These are phyloP conservation scores for Fusarium poae DNA, from an alignment of 2,329 filamentous ascomycete genomes.

Conservation along the genomic window DNA sequence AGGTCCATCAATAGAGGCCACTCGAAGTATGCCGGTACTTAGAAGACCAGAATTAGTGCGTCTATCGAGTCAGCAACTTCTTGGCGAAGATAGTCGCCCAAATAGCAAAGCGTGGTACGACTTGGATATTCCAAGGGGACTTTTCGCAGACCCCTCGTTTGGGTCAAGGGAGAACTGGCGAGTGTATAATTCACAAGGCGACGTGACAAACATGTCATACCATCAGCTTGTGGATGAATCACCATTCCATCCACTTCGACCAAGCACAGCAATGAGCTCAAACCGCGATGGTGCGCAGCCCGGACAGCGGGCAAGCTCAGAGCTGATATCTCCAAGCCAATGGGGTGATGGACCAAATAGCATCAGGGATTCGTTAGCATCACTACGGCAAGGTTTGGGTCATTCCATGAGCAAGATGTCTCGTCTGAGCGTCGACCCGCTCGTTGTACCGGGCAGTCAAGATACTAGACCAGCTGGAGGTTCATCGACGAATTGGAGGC, in stretches of 20 bases:
- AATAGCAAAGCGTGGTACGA: conserved; percentile 47
- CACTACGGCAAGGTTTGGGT: conserved; percentile 28
- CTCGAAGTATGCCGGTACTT: conserved; percentile 45
- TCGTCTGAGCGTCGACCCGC: conserved; percentile 31
- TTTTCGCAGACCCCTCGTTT: conserved; percentile 52
- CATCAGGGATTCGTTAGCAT: conserved; percentile 37
- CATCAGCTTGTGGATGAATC: conserved; percentile 53
- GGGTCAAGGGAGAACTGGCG: conserved; percentile 57
- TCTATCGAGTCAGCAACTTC: conserved; percentile 43
- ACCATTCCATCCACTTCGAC: conserved; percentile 57
- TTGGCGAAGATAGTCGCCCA: conserved; percentile 23
- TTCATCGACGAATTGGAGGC: conserved; percentile 33
- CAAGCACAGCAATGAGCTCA: conserved; percentile 40
- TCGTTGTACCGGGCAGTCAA: conserved; percentile 28
- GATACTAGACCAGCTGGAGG: conserved; percentile 22
- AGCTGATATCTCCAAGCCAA: conserved; percentile 45
- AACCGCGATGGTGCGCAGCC: conserved; percentile 38
- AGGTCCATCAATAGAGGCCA: conserved; percentile 32
- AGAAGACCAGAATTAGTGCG: conserved; percentile 45
- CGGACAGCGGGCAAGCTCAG: conserved; percentile 41
- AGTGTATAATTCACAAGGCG: conserved; percentile 46
- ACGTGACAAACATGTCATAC: conserved; percentile 51
- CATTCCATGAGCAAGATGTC: conserved; percentile 30
- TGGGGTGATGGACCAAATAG: conserved; percentile 46
- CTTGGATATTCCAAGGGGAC: conserved; percentile 41